These are phyloP conservation scores for Tetrapyrgos nigripes DNA, from an alignment of 1,284 basidiomycete species.

Conservation along the genomic window DNA sequence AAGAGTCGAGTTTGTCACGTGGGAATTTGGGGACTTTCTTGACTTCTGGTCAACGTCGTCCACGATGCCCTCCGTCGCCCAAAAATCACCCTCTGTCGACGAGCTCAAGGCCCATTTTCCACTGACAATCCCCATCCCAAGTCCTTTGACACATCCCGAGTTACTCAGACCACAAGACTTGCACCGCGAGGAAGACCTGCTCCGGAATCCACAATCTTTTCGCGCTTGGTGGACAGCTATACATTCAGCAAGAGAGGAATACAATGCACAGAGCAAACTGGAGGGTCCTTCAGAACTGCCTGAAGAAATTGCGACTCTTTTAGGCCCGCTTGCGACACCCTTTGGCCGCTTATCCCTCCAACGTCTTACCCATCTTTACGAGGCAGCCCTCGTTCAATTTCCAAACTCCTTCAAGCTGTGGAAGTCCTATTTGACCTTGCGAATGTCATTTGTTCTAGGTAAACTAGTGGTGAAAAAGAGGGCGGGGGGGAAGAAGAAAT, in stretches of 20 bases:
- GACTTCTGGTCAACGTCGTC: neutral
- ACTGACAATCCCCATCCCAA: constrained; percentile 85
- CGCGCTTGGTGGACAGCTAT: constrained; percentile 94
- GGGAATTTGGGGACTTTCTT: too few relatives aligned
- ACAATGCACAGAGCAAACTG: constrained; percentile 60
- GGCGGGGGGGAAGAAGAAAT: constrained; percentile 86
- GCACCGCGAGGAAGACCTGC: constrained; percentile 93
- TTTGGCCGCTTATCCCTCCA: constrained; percentile 80
- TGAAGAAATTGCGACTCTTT: constrained; percentile 55
- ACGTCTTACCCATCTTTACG: constrained; percentile 89
- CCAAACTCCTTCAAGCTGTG: constrained; percentile 94
- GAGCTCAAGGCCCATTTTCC: constrained; percentile 73
- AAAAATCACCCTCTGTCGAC: constrained; percentile 52
- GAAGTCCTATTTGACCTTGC: constrained; percentile 89
- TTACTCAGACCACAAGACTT: constrained; percentile 83
- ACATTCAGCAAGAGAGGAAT: constrained; percentile 74
- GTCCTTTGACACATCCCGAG: constrained; percentile 77
- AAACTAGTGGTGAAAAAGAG: constrained; percentile 73
- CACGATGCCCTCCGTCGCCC: constrained; percentile 58
- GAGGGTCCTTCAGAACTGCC: constrained; percentile 54
- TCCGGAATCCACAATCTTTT: constrained; percentile 91
- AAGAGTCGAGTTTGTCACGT: neutral
- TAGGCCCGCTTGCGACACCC: constrained; percentile 80
- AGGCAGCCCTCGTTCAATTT: constrained; percentile 89
- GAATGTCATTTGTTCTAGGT: constrained; percentile 90